Evolutionary conservation across 352 stramenopile species (phyloP).

Genomic region (Pythium plurisporium): DNA sequence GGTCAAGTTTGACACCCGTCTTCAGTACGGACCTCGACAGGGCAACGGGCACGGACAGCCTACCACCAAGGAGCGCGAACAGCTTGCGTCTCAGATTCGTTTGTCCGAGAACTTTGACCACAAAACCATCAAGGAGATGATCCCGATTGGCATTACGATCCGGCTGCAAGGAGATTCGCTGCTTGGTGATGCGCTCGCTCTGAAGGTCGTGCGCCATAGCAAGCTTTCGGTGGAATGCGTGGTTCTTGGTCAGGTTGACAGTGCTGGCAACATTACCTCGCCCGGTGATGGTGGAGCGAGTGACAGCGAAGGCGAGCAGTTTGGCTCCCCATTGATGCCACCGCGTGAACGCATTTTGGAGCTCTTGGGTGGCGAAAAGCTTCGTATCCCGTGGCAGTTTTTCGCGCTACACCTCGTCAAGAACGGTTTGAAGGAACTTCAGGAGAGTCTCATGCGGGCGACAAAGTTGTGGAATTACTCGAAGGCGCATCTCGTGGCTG

Average conservation of each 20-base stretch:
- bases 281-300: conserved; percentile 28
- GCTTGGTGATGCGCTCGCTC: conserved; percentile 60
- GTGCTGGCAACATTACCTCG: conserved; percentile 17
- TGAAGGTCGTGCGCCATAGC: conserved; percentile 81
- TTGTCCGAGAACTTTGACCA: conserved; percentile 88
- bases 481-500: conserved; percentile 69
- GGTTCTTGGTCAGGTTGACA: conserved; percentile 50
- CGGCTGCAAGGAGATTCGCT: conserved; percentile 73
- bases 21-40: conserved; percentile 70
- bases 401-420: conserved; percentile 71
- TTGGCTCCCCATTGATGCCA: background rate
- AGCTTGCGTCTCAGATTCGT: conserved; percentile 69
- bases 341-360: conserved; percentile 63
- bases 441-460: conserved; percentile 60
- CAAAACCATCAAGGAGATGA: conserved; percentile 89
- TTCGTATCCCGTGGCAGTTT: conserved; percentile 71
- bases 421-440: conserved; percentile 68
- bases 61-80: conserved; percentile 30
- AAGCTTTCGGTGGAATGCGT: conserved; percentile 83
- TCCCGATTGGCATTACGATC: conserved; percentile 82
- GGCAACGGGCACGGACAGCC: conserved; percentile 14
- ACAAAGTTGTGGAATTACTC: conserved; percentile 84
- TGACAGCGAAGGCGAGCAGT: conserved; percentile 17
- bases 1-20: conserved; percentile 84
- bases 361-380: conserved; percentile 77